phyloP scores from a whole-genome alignment of 441 rosid genomes.

The Croton laevigatus region DNA sequence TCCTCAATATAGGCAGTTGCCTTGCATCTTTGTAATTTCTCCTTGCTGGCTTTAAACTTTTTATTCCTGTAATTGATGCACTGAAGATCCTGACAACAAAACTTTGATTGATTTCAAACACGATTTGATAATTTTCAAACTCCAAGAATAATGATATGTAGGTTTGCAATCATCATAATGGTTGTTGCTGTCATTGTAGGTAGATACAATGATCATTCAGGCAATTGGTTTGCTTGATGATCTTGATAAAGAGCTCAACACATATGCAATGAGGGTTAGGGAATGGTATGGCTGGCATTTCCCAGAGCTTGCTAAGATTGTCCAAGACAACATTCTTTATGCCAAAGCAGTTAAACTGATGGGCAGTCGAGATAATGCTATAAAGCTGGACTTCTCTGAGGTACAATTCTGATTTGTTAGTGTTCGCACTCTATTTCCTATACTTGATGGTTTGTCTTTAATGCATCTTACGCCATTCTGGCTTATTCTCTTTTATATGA shows the following conservation, averaged over 20 bases:
- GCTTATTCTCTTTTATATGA: not conserved
- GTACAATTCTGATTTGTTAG: conserved; percentile 28
- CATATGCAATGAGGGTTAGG: conserved; percentile 85
- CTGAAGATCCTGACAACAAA: not conserved
- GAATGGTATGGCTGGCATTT: conserved; percentile 99
- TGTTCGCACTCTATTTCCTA: not conserved
- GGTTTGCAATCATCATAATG: not conserved
- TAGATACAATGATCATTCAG: conserved; percentile 91
- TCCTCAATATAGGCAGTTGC: too few species aligned
- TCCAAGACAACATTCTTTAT: conserved; percentile 75
- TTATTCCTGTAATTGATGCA: not conserved
- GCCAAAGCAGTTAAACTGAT: conserved; percentile 85
- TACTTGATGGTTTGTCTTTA: not conserved
- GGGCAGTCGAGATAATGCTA: conserved; percentile 80
- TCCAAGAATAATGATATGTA: not conserved
- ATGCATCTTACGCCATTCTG: not conserved
- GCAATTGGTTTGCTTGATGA: conserved; percentile 92
- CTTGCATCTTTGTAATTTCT: not conserved
- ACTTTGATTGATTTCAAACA: not conserved
- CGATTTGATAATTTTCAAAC: not conserved
- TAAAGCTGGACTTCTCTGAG: conserved; percentile 89
- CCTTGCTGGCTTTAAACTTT: not conserved
- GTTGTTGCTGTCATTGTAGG: conserved; percentile 36
- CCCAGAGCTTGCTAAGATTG: conserved; percentile 91
- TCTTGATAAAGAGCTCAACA: conserved; percentile 90